phyloP scores from a whole-genome alignment of 1,284 basidiomycete genomes.

The Anthracocystis setariae region DNA sequence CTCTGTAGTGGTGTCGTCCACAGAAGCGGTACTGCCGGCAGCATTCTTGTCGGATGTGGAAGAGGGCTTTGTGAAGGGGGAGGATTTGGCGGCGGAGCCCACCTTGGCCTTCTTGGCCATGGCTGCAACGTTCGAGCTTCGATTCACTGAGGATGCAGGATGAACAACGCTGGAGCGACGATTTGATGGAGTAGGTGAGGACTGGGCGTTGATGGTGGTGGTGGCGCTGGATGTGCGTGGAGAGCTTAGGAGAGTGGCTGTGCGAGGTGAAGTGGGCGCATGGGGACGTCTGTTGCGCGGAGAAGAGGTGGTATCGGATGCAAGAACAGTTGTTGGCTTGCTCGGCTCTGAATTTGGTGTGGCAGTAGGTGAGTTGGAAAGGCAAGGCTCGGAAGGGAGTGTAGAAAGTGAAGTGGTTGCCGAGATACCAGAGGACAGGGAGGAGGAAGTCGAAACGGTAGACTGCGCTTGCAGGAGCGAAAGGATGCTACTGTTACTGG shows the following conservation, averaged over 20 bases:
- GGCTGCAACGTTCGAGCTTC: conserved; percentile 10
- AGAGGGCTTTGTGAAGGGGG: conserved; percentile 31
- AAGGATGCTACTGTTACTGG: conserved; percentile 31
- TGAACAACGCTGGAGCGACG: conserved; percentile 18
- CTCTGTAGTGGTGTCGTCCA: conserved; percentile 6
- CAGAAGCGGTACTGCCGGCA: neutral
- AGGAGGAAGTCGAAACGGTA: conserved; percentile 18
- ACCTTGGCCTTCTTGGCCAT: conserved; percentile 51
- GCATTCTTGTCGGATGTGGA: neutral
- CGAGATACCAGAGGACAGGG: conserved; percentile 12
- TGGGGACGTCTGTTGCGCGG: conserved; percentile 8
- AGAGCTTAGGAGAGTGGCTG: conserved; percentile 11
- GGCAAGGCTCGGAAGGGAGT: conserved; percentile 12
- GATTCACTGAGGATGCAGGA: conserved; percentile 7
- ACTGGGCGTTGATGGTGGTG: conserved; percentile 14
- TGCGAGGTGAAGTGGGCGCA: conserved; percentile 8
- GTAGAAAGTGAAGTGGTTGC: conserved; percentile 17
- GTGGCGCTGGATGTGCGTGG: conserved; percentile 25
- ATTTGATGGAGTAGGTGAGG: conserved; percentile 17
- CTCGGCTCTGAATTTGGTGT: conserved; percentile 7
- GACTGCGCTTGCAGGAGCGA: conserved; percentile 37
- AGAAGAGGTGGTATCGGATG: conserved; percentile 9
- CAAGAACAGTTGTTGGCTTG: conserved; percentile 7
- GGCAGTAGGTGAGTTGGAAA: conserved; percentile 13
- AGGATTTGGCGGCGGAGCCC: conserved; percentile 33